Conservation (phyloP, 257 asterid genomes). For the Solanum chilense region DNA sequence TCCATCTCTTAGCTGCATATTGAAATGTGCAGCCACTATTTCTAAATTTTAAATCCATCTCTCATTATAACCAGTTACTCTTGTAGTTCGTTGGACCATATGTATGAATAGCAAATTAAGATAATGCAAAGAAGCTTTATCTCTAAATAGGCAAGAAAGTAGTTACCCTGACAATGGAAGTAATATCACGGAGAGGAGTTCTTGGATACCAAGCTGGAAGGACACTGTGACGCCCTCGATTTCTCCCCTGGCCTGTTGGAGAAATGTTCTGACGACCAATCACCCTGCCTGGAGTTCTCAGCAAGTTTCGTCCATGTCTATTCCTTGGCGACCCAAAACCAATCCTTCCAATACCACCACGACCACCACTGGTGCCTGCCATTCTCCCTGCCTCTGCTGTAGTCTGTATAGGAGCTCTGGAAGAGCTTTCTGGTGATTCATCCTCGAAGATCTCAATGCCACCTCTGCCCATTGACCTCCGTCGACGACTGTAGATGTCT, state of each 20-base stretch:
- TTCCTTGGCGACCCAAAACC: not conserved
- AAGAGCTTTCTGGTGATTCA: slow-evolving; percentile 16
- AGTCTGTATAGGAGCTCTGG: slow-evolving; percentile 21
- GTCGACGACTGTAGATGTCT: slow-evolving; percentile 15
- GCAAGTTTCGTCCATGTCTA: not conserved
- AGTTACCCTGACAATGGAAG: slow-evolving; percentile 50
- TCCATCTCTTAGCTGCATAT: not conserved
- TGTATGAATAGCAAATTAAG: not conserved
- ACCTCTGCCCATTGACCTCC: slow-evolving; percentile 1
- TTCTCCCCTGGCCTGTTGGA: slow-evolving; percentile 18
- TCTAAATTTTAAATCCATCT: not conserved
- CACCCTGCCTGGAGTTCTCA: slow-evolving; percentile 16
- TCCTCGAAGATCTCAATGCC: slow-evolving; percentile 14
- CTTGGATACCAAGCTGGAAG: slow-evolving; percentile 74
- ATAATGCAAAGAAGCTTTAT: not conserved
- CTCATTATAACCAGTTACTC: not conserved
- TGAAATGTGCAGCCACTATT: not conserved
- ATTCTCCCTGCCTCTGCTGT: not conserved
- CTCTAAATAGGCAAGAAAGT: not conserved
- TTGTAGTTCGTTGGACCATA: not conserved
- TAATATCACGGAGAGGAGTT: slow-evolving; percentile 51
- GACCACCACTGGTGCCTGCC: not conserved
- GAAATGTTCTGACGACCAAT: slow-evolving; percentile 34
- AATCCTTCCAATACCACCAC: not conserved
- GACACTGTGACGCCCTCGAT: slow-evolving; percentile 28